Evolutionary conservation across 1,284 basidiomycete species (phyloP), one percentile per base, ranked within the genome.

Genomic region (Cystobasidiaceae sp.): DNA sequence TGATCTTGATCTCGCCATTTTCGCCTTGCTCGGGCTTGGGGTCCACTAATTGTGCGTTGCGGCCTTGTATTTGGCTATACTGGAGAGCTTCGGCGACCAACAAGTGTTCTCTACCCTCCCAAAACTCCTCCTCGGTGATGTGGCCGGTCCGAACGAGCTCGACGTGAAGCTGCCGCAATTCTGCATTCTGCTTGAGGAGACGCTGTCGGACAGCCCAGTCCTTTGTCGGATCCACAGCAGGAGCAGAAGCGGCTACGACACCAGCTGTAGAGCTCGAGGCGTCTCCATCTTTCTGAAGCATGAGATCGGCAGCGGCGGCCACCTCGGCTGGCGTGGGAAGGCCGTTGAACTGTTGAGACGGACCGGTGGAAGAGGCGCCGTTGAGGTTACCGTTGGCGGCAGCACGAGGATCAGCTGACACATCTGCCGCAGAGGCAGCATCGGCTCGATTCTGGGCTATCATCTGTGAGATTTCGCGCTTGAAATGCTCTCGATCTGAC

Each of bases 41-140:
- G 73, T 96, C 93, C 17, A 96, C 88, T 27, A 97, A 82, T 70
- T 90, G 85, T 33, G 89, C 90, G 0, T 88, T 82, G 75, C 89
- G 85, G 15, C 92, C 92, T 30, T 41, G 27, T 28, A 56, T 44
- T 39, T 56, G 54, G 27, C 78, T 80, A 72, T 88, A 85, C 48
- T 85, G 78, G 34, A 88, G 82, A 54, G 86, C 82, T 78, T 89
- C 82, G 55, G 87, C 83, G 68, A 84, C 77, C 56, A 92, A 79
- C 37, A 90, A 80, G 69, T 88, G 84, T 85, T 93, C 89, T 75
- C 93, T 82, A 25, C 91, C 90, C 68, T 92, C 90, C 93, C 93
- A 97, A 74, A 97, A 97, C 73, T 97, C 93, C 0, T 85, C 82
- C 77, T 97, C 93, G 2, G 87, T 87, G 30, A 96, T 89, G 70